Evolutionary conservation across 1,284 basidiomycete species (phyloP), one percentile per base, ranked within the genome.

Genomic region (Phylloboletellus chloephorus): DNA sequence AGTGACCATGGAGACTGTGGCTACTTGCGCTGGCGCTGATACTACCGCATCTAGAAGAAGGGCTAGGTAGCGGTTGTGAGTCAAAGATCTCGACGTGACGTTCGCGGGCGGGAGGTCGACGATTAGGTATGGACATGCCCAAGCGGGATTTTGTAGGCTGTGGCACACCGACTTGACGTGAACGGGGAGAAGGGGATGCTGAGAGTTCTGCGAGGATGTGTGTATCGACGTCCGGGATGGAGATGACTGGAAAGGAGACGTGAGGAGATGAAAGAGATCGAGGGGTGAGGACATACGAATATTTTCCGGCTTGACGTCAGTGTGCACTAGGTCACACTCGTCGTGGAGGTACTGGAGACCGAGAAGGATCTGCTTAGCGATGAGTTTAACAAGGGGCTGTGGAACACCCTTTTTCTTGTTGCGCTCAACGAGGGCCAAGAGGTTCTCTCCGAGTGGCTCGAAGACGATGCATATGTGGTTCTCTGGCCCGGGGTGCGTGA

Each of bases 261-360:
- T 51, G 15, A 48, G 44, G 34, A 35, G 42, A 43, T 41, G 49
- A 37, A 39, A 16, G 39, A 39, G 76, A 19, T 1, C 11, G 24
- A 20, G 11, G 30, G 15, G 7, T n/a, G 29, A 29, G 16, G 11
- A 44, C 55, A 31, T 47, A 57, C 91, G 72, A 49, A 94, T 92
- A 60, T 94, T 94, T 68, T 94, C 90, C 41, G 90, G 89, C 64
- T 94, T 94, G 51, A 94, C 86, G 60, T 94, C 90, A 21, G 85
- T 88, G 57, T 88, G 86, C 24, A 91, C 86, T 24, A 91, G 74
- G 54, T 88, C 85, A 63, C 90, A 93, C 63, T 89, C 86, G 35
- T 89, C 85, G 53, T 94, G 90, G 39, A 94, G 77, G 64, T 92
- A 94, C 62, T 92, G 82, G 47, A 94, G 72, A n/a, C 88, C 91